Percentiles rank a stretch among this genome's conserved stretches.
These are phyloP conservation scores for Sisymbrium irio DNA, from an alignment of 345 rosid species.

Conservation along the genomic window DNA sequence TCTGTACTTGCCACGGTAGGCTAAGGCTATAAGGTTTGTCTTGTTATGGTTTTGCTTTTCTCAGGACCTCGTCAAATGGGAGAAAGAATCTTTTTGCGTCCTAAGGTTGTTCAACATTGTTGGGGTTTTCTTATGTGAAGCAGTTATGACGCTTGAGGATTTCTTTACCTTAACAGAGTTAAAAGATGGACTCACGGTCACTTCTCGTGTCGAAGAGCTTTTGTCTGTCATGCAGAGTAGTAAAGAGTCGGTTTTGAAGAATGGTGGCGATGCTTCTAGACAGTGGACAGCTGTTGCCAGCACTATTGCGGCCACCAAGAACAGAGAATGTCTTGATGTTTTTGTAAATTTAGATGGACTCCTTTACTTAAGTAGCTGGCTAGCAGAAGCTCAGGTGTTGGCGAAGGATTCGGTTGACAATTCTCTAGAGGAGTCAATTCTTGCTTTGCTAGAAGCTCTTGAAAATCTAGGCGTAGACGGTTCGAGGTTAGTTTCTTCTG, in stretches of 20 bases:
- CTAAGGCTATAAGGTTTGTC: neutral
- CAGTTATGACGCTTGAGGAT: slow-evolving; percentile 84
- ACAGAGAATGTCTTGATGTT: slow-evolving; percentile 84
- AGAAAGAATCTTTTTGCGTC: slow-evolving; percentile 20
- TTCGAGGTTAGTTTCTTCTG: slow-evolving; percentile 66
- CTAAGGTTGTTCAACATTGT: slow-evolving; percentile 31
- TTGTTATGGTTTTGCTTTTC: slow-evolving; percentile 7
- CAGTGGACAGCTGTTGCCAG: slow-evolving; percentile 92
- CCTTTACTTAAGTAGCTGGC: slow-evolving; percentile 67
- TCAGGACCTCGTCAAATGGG: slow-evolving; percentile 38
- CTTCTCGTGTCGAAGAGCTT: slow-evolving; percentile 77
- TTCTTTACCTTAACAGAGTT: slow-evolving; percentile 83
- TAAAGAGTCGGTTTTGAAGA: slow-evolving; percentile 60
- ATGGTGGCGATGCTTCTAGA: slow-evolving; percentile 68
- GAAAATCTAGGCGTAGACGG: slow-evolving; percentile 66
- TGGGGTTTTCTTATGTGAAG: slow-evolving; percentile 49
- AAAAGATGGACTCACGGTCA: slow-evolving; percentile 81
- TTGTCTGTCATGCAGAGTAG: slow-evolving; percentile 68
- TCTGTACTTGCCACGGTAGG: neutral
- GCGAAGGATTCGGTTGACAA: slow-evolving; percentile 46
- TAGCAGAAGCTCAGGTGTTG: slow-evolving; percentile 56
- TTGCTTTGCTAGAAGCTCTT: slow-evolving; percentile 65
- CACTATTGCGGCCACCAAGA: slow-evolving; percentile 74
- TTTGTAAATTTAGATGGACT: slow-evolving; percentile 87
- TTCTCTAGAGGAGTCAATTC: slow-evolving; percentile 67